Evolutionary conservation across 495 filamentous ascomycete species (phyloP), one percentile per base, ranked within the genome.

Genomic region (Mytilinidion resinicola): DNA sequence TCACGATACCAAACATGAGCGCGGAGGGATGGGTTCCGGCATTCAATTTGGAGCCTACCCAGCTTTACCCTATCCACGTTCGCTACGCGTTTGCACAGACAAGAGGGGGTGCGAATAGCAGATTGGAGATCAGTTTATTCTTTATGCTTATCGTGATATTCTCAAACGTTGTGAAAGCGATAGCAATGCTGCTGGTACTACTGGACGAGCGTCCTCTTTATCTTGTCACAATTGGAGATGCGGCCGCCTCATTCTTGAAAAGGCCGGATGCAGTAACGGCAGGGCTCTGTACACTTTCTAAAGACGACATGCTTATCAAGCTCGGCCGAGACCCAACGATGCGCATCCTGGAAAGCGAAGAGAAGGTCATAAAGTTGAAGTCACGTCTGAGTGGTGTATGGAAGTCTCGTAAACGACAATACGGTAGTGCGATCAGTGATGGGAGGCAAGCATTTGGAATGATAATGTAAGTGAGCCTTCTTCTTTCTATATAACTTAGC

Each of bases 201-300:
- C 35, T 57, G 9, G 9, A 7, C 12, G 43, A 50, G 9, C n/a
- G 14, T 8, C 9, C 21, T 19, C 33, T 44, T 30, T 44, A 25
- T n/a, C 9, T 50, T 3, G 43, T 57, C 34, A 57, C 55, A 9
- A 1, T 57, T 17, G 55, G 55, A 19, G 55, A 57, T 38, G 30
- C 19, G 3, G 43, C 46, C 11, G 55, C 44, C 1, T 37, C 55
- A 4, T 57, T 35, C 33, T 34, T 57, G 15, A 11, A 38, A 10
- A 9, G 9, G 9, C 55, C 55, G 15, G 42, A 57, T 30, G 9
- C 20, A 14, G 7, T 7, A 7, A 57, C 55, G n/a, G 8, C 3
- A 15, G 30, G 44, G 10, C 19, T 34, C 3, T 55, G 51, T 38
- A 10, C 43, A 7, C 43, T n/a, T 25, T 14, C 34, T 10, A 25